phyloP scores from a whole-genome alignment of 2,329 filamentous ascomycete genomes.

The Paraphaeosphaeria minitans region DNA sequence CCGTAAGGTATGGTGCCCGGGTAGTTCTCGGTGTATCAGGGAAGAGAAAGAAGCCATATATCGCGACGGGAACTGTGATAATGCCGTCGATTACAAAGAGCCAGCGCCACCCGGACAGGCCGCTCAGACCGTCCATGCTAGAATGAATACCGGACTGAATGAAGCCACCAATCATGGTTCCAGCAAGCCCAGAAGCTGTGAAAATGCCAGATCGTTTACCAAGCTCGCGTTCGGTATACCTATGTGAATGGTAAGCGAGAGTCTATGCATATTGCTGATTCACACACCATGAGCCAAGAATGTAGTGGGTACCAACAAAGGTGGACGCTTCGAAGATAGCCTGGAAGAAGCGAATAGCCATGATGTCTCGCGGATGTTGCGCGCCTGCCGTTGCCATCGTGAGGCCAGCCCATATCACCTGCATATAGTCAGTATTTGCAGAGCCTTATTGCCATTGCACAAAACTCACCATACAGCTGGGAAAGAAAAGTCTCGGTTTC shows the following conservation, averaged over 20 bases:
- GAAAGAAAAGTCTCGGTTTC: conserved; percentile 6
- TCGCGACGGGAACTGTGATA: conserved; percentile 60
- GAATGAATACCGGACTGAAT: conserved; percentile 61
- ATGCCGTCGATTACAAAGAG: conserved; percentile 56
- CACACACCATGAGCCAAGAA: conserved; percentile 61
- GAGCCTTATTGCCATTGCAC: neutral
- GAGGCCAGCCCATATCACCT: conserved; percentile 63
- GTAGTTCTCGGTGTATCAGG: conserved; percentile 53
- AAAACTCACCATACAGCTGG: conserved; percentile 5
- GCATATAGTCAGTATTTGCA: conserved; percentile 9
- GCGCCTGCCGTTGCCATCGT: conserved; percentile 66
- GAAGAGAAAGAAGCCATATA: conserved; percentile 57
- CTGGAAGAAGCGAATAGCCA: conserved; percentile 62
- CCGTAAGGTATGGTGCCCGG: conserved; percentile 49
- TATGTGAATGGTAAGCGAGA: neutral
- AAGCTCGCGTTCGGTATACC: conserved; percentile 63
- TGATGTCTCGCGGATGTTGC: conserved; percentile 59
- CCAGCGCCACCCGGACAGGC: conserved; percentile 62
- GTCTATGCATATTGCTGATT: neutral
- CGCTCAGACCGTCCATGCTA: conserved; percentile 53
- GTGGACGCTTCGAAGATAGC: conserved; percentile 62
- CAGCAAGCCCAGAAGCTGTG: conserved; percentile 63
- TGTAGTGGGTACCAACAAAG: conserved; percentile 63
- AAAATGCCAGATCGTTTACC: conserved; percentile 67
- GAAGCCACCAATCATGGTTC: conserved; percentile 67